phyloP scores from a whole-genome alignment of 2,329 filamentous ascomycete genomes.

The Stemphylium lycopersici region DNA sequence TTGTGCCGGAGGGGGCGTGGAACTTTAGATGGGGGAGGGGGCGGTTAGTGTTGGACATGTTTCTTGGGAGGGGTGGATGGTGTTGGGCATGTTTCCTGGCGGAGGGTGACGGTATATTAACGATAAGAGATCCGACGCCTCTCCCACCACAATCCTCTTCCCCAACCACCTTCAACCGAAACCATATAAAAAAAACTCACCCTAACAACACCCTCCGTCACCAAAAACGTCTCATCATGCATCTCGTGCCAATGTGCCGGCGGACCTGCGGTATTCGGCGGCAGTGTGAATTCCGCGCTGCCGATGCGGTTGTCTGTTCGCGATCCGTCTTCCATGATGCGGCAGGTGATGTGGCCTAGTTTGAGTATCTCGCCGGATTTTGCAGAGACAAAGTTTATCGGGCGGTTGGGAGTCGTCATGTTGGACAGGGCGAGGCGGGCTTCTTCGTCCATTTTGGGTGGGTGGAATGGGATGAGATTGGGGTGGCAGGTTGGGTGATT shows the following conservation, averaged over 20 bases:
- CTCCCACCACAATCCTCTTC: too few species aligned
- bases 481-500: background rate
- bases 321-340: constrained; percentile 60
- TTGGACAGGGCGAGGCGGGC: constrained; percentile 38
- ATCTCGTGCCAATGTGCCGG: constrained; percentile 63
- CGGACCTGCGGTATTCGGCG: constrained; percentile 55
- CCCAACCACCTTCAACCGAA: background rate
- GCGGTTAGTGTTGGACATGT: too few species aligned
- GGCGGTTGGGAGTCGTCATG: constrained; percentile 50
- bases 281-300: constrained; percentile 56
- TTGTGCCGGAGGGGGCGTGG: constrained; percentile 53
- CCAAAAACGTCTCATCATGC: constrained; percentile 63
- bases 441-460: constrained; percentile 41
- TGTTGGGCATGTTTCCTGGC: too few species aligned
- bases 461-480: background rate
- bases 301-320: constrained; percentile 58
- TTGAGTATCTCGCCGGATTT: constrained; percentile 57
- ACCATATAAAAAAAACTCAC: background rate
- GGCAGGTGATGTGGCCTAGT: constrained; percentile 57
- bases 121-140: too few species aligned
- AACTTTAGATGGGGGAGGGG: constrained; percentile 43
- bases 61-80: too few species aligned
- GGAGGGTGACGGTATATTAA: too few species aligned
- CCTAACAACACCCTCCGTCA: constrained; percentile 57
- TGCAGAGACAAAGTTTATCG: constrained; percentile 57